A percentile compares a stretch with the other conserved stretches of the same genome.
phyloP scores from a whole-genome alignment of 83 land plant species.

The Thuja plicata region DNA sequence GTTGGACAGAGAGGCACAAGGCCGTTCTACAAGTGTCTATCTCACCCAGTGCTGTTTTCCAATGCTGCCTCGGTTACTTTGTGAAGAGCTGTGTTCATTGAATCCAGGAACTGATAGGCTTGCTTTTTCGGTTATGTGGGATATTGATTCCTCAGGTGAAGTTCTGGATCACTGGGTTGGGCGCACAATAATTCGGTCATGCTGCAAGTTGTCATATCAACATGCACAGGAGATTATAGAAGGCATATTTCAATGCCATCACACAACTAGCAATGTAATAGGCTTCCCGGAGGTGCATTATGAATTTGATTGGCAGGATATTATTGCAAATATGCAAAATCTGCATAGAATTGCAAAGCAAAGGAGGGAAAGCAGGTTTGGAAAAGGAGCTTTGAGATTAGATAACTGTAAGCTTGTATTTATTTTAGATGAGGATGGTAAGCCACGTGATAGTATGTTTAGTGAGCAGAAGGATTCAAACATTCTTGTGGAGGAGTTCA shows the following conservation, averaged over 20 bases:
- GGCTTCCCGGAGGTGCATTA: conserved; percentile 59
- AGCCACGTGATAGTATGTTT: conserved; percentile 65
- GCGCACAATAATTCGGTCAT: conserved; percentile 72
- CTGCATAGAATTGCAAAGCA: conserved; percentile 68
- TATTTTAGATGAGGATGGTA: conserved; percentile 77
- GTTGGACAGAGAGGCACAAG: conserved; percentile 79
- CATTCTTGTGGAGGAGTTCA: conserved; percentile 88
- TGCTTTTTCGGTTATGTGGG: conserved; percentile 87
- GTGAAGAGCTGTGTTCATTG: conserved; percentile 79
- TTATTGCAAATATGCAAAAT: conserved; percentile 48
- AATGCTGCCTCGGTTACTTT: conserved; percentile 84
- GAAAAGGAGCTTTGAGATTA: conserved; percentile 75
- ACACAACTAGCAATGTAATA: conserved; percentile 7
- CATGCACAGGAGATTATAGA: conserved; percentile 85
- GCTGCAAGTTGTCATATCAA: conserved; percentile 88
- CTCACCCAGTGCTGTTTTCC: conserved; percentile 60
- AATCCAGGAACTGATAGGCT: conserved; percentile 89
- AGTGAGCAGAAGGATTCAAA: conserved; percentile 61
- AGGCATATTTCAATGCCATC: conserved; percentile 29
- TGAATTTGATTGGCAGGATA: conserved; percentile 60
- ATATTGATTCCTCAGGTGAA: conserved; percentile 57
- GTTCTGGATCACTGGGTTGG: conserved; percentile 85
- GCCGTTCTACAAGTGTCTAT: conserved; percentile 89
- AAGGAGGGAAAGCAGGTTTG: conserved; percentile 59
- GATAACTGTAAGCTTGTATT: conserved; percentile 64